Evolutionary conservation across 768 basidiomycete species (phyloP), one percentile per base, ranked within the genome.

Genomic region (Boletus rubroflammeus): DNA sequence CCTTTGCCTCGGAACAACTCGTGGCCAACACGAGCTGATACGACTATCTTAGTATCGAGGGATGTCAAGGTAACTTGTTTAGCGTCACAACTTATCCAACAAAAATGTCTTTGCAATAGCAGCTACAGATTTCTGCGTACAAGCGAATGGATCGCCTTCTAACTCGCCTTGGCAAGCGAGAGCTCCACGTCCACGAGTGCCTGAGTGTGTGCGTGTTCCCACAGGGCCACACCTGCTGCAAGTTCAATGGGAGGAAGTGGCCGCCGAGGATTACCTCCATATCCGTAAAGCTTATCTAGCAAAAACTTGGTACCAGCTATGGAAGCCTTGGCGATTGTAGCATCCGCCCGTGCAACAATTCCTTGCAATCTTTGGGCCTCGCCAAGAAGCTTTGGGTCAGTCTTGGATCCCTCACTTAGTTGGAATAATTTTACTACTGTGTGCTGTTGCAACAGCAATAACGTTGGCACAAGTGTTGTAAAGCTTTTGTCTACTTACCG

Each of bases 261-360:
- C 63, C 79, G 81, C 50, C 93, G 78, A n/a, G 91, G 85, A 25
- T 72, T 63, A 0, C 91, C 92, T 14, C 92, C 90, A 66, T 93
- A 94, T 9, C 91, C 92, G 59, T 86, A 79, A 19, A 88, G 67
- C 65, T 80, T 86, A 67, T 90, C 76, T 14, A 93, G 71, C 39
- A 90, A 76, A 65, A 75, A 85, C 71, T 96, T 96, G n/a, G 88
- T 93, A 6, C 93, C 93, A 6, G 86, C 73, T 56, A 96, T 85
- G 2, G 84, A 85, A 2, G 82, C 73, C 63, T 88, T 86, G 25
- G 87, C 81, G 61, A 93, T 86, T 6, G 89, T 87, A 59, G 76
- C 85, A 68, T 97, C 94, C 6, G 84, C 91, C 44, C 80, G 82
- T 9, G 89, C 90, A 50, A 91, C 78, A 57, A 93, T 83, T 10